Percentiles rank a stretch among this genome's conserved stretches.
Conservation (phyloP, 495 filamentous ascomycete genomes). For the Staphylotrichum longicolle region DNA sequence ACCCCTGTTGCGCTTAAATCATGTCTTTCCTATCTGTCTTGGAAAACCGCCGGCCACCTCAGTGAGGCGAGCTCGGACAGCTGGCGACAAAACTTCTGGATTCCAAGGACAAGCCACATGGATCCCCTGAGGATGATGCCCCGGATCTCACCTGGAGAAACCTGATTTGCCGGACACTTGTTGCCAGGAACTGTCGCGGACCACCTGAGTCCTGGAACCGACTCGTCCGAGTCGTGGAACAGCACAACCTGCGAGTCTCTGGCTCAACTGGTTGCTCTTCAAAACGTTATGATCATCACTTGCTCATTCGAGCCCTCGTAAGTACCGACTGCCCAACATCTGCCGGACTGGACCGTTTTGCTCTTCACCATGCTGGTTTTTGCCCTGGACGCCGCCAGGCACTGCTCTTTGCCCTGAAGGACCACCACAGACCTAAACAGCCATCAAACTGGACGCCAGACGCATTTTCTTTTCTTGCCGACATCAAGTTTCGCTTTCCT, state of each 20-base stretch:
- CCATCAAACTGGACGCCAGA: not conserved
- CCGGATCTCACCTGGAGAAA: slow-evolving; percentile 9
- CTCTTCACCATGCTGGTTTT: not conserved
- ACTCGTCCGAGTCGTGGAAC: slow-evolving; percentile 22
- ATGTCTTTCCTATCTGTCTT: slow-evolving; percentile 28
- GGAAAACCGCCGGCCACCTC: slow-evolving; percentile 16
- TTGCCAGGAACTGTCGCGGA: slow-evolving; percentile 15
- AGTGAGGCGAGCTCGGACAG: slow-evolving; percentile 27
- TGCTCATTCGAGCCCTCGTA: slow-evolving; percentile 7
- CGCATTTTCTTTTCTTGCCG: not conserved
- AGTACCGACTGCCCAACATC: not conserved
- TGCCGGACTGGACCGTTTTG: slow-evolving; percentile 1
- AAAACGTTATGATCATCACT: slow-evolving; percentile 8
- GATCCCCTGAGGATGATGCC: slow-evolving; percentile 14
- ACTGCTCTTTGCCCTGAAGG: not conserved
- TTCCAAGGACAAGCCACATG: slow-evolving; percentile 12
- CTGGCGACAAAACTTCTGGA: slow-evolving; percentile 7
- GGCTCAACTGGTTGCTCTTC: not conserved
- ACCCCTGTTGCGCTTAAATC: slow-evolving; percentile 30
- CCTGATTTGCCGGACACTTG: slow-evolving; percentile 12
- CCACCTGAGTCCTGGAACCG: slow-evolving; percentile 6
- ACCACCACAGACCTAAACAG: not conserved
- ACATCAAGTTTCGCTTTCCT: not conserved
- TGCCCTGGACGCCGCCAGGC: not conserved
- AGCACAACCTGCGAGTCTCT: slow-evolving; percentile 5